These are phyloP conservation scores for Fusarium sp. DNA, from an alignment of 2,329 filamentous ascomycete species.

Conservation along the genomic window DNA sequence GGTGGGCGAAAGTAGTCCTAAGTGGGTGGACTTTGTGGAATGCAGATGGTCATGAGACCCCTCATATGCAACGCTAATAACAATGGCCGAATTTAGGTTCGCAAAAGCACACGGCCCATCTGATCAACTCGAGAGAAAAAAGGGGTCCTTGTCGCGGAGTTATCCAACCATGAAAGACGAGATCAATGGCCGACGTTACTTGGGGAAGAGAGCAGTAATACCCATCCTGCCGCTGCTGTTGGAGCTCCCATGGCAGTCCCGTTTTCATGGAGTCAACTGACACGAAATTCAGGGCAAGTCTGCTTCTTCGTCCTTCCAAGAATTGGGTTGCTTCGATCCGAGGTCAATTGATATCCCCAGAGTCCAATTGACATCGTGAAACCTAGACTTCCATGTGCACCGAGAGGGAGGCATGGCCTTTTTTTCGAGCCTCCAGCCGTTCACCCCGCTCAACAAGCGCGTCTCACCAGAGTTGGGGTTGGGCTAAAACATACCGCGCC, in stretches of 20 bases:
- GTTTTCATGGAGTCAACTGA: slow-evolving; percentile 25
- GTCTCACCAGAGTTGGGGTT: slow-evolving; percentile 23
- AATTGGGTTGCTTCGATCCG: neutral
- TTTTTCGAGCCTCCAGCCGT: slow-evolving; percentile 1
- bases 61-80: slow-evolving; percentile 45
- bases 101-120: slow-evolving; percentile 42
- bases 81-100: slow-evolving; percentile 47
- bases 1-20: slow-evolving; percentile 37
- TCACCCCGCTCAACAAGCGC: slow-evolving; percentile 28
- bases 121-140: slow-evolving; percentile 39
- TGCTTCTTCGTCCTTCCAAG: neutral
- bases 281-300: slow-evolving; percentile 13
- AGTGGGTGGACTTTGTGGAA: slow-evolving; percentile 42
- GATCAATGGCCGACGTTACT: neutral
- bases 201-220: neutral
- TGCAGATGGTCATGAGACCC: slow-evolving; percentile 47
- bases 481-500: slow-evolving; percentile 17
- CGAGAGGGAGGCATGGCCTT: neutral
- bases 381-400: neutral
- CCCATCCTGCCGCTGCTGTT: slow-evolving; percentile 11
- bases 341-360: slow-evolving; percentile 17
- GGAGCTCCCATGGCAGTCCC: slow-evolving; percentile 13
- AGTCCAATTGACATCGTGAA: slow-evolving; percentile 20
- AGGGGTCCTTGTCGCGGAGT: slow-evolving; percentile 29
- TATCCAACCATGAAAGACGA: slow-evolving; percentile 34